phyloP scores from a whole-genome alignment of 2,329 filamentous ascomycete genomes.

The Ascochyta rabiei region DNA sequence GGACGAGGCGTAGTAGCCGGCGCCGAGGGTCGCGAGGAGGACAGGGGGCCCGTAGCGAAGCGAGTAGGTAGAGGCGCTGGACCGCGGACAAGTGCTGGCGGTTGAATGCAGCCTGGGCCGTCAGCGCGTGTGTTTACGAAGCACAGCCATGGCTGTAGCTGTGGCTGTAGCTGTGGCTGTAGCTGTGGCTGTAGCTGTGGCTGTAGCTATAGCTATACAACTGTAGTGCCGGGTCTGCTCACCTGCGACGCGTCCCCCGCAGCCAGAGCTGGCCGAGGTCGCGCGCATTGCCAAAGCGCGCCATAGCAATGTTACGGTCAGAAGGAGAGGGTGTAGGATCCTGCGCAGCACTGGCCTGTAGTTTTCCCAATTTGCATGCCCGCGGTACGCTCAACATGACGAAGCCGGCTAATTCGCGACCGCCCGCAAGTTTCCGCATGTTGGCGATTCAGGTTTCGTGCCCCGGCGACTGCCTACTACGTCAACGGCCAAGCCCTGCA shows the following conservation, averaged over 20 bases:
- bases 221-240: conserved; percentile 7
- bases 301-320: conserved; percentile 24
- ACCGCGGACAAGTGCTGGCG: conserved; percentile 17
- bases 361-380: conserved; percentile 22
- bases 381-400: conserved; percentile 38
- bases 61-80: conserved; percentile 20
- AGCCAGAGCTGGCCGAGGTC: conserved; percentile 37
- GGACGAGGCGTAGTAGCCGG: conserved; percentile 27
- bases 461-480: conserved; percentile 1
- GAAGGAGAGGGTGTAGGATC: conserved; percentile 2
- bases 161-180: neutral
- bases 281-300: conserved; percentile 30
- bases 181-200: too few species aligned
- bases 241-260: conserved; percentile 38
- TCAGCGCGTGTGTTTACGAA: conserved; percentile 12
- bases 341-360: conserved; percentile 4
- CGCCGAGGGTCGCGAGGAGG: conserved; percentile 33
- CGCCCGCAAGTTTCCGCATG: conserved; percentile 4
- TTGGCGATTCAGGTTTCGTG: conserved; percentile 13
- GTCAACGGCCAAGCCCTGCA: conserved; percentile 7
- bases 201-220: neutral
- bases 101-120: conserved; percentile 32
- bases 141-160: too few species aligned
- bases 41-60: conserved; percentile 40
- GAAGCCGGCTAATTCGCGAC: conserved; percentile 8